Evolutionary conservation across 805 yeast species (phyloP), one percentile per base, ranked within the genome.

Genomic region (Wickerhamiella australiensis): DNA sequence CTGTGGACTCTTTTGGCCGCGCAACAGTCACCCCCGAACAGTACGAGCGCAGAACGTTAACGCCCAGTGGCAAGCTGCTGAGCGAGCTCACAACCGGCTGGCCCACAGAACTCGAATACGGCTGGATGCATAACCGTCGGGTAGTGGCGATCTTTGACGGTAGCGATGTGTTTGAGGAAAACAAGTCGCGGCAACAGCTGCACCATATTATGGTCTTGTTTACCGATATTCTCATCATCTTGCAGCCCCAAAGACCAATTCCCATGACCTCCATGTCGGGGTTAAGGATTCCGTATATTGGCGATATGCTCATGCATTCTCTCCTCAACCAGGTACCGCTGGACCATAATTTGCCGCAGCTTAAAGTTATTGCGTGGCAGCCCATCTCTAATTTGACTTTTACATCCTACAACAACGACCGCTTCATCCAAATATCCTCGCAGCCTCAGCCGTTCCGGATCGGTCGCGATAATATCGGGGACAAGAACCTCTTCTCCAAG

Each of bases 231-330:
- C 61, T 87, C 6, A 71, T 90, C 27, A 77, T 86, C 52, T 65
- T 87, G 45, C 56, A 57, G 46, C 65, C 67, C 8, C 49, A 54
- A 71, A 73, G 45, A 71, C 82, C 40, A 54, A 67, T 37, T 76
- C 80, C 57, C 67, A 64, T 52, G 52, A 53, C 57, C 2, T 52
- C 59, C 5, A 49, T 50, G 26, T 51, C 54, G 22, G 66, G 64
- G 1, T 57, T 71, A 23, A 71, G 69, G 44, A 59, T 67, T 42
- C 83, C 92, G 2, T 72, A 81, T 2, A 70, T 83, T 12, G 74
- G 95, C 0, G 95, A 87, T 62, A 72, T 85, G 43, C 67, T 90
- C 52, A 85, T 88, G 94, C 94, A 88, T 59, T 85, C 96, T 0
- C 70, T 90, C 60, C 77, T 84, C 26, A 90, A 90, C 61, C 94